Evolutionary conservation across 768 basidiomycete species (phyloP), one percentile per base, ranked within the genome.

Genomic region (Tubosaeta sp.): DNA sequence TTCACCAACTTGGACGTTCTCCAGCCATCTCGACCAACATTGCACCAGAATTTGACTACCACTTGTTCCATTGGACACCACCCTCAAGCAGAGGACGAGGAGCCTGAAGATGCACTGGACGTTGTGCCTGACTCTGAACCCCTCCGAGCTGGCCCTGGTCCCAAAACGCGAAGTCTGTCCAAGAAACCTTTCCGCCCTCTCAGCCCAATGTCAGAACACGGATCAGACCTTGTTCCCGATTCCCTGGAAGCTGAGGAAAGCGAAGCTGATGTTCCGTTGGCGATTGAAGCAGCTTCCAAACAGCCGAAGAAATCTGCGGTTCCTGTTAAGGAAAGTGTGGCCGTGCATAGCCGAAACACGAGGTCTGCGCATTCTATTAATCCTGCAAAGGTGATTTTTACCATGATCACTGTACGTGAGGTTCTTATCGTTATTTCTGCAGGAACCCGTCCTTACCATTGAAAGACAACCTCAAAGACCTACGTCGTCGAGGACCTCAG

Each of bases 71-170:
- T 10, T 29, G 27, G 21, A 16, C 27, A 43, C 12, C 58, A 38
- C 30, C 35, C 8, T 38, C 48, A 2, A 14, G 21, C 16, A 43
- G 48, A 24, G 22, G 34, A 42, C 3, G 50, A 42, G 10, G 52
- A 57, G 22, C 46, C 34, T 36, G 74, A 73, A 35, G 74, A 73
- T 55, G 46, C 56, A 5, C 70, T 76, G 57, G 81, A 80, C 29
- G 49, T 84, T 45, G 71, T 87, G 14, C 83, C 84, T 3, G 86
- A 86, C 60, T 86, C 84, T 3, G 84, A 86, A 54, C 77, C 80
- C 42, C 62, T 68, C 18, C 71, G 70, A 25, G 73, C 69, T 19
- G 69, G 63, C 41, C 52, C 53, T 9, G 45, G 54, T n/a, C 13
- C 40, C 21, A 35, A 56, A 43, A 49, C 34, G 19, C 47, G 42